phyloP scores from a whole-genome alignment of 176 grass and related monocot species.

The bread wheat (Triticum aestivum) region IWGSC_CS_RefSeq_v2.1 NC_057800.1:106101409-106101908 shows the following conservation, averaged over 20 bases:
- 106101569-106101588: not conserved
- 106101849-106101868: too few relatives aligned
- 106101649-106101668: too few relatives aligned
- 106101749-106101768: not conserved
- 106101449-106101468: constrained; percentile 64
- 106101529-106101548: constrained; percentile 72
- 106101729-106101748: not conserved
- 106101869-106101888: too few relatives aligned
- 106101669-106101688: too few relatives aligned
- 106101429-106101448: constrained; percentile 76
- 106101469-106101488: constrained; percentile 62
- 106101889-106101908: too few relatives aligned
- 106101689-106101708: not conserved
- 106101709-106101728: not conserved
- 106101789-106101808: not conserved
- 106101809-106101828: not conserved
- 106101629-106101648: constrained; percentile 10
- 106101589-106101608: constrained; percentile 15
- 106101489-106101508: constrained; percentile 75
- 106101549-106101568: not conserved
- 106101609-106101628: constrained; percentile 11
- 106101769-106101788: not conserved
- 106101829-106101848: not conserved
- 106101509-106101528: constrained; percentile 79
- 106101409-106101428: constrained; percentile 28